These are phyloP conservation scores for Aspergillus vadensis DNA, from an alignment of 2,329 filamentous ascomycete genomes.

Conservation along the genomic window DNA sequence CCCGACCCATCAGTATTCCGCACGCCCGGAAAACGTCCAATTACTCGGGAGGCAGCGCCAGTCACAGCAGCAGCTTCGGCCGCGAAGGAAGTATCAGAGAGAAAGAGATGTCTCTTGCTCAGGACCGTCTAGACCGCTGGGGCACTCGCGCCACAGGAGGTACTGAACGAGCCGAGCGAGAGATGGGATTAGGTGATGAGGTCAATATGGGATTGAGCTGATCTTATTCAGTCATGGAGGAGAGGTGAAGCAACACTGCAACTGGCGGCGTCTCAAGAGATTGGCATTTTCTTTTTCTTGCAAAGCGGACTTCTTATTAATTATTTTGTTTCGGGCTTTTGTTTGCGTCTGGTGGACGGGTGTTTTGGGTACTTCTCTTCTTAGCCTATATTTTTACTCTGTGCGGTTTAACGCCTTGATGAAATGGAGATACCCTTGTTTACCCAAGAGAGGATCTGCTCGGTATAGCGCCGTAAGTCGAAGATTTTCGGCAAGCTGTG, in stretches of 20 bases:
- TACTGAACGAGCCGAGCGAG: constrained; percentile 54
- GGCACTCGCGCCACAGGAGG: constrained; percentile 56
- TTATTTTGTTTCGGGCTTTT: not conserved
- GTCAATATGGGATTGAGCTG: constrained; percentile 79
- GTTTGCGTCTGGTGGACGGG: not conserved
- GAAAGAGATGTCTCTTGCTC: constrained; percentile 40
- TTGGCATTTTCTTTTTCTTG: constrained; percentile 1
- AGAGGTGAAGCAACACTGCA: not conserved
- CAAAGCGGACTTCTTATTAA: not conserved
- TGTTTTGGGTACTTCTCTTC: not conserved
- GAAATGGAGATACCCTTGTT: constrained; percentile 10
- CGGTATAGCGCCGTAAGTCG: too few relatives aligned
- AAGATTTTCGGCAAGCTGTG: too few relatives aligned
- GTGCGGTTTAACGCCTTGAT: not conserved
- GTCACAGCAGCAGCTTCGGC: constrained; percentile 20
- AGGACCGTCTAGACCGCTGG: constrained; percentile 55
- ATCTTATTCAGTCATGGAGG: constrained; percentile 17
- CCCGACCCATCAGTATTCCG: constrained; percentile 37
- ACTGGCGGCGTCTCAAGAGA: not conserved
- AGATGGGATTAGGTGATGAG: constrained; percentile 82
- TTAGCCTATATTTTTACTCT: not conserved
- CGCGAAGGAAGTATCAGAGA: constrained; percentile 38
- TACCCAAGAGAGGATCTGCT: too few relatives aligned
- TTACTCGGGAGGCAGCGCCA: constrained; percentile 22
- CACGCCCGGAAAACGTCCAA: constrained; percentile 31